Percentiles rank a stretch among this genome's conserved stretches.
phyloP scores from a whole-genome alignment of 257 asterid genomes.

The Lycium ferocissimum region DNA sequence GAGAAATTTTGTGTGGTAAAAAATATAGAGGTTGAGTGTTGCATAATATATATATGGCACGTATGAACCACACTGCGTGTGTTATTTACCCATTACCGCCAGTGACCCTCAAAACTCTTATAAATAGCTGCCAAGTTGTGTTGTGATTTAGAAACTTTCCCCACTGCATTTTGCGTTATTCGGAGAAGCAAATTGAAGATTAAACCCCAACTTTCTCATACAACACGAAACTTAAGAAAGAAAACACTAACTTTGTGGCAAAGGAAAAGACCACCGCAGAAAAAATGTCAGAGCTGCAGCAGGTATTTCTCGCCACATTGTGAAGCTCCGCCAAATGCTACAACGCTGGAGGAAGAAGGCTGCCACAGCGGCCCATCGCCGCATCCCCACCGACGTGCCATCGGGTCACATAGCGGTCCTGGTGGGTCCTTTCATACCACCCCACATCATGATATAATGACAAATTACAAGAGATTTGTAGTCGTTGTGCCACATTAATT shows the following conservation, averaged over 20 bases:
- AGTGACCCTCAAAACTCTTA: neutral
- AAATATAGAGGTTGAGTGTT: too few relatives aligned
- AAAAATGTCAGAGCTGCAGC: constrained; percentile 44
- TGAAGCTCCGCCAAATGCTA: constrained; percentile 56
- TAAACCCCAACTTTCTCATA: constrained; percentile 27
- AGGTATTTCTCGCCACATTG: constrained; percentile 53
- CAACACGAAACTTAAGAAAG: too few relatives aligned
- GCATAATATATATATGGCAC: too few relatives aligned
- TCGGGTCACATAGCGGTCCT: constrained; percentile 57
- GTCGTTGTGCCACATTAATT: constrained; percentile 53
- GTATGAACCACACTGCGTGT: too few relatives aligned
- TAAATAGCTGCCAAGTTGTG: neutral
- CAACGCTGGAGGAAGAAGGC: constrained; percentile 61
- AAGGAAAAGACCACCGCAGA: too few relatives aligned
- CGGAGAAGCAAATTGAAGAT: too few relatives aligned
- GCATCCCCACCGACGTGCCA: constrained; percentile 50
- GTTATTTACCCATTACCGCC: too few relatives aligned
- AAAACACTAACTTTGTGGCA: too few relatives aligned
- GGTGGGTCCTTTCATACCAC: constrained; percentile 53
- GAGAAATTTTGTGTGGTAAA: too few relatives aligned
- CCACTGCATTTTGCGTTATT: too few relatives aligned
- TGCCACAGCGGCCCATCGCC: constrained; percentile 34
- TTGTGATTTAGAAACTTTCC: too few relatives aligned
- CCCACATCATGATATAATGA: too few relatives aligned
- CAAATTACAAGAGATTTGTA: constrained; percentile 46